Conservation (phyloP, 2,329 filamentous ascomycete genomes). For the Verticillium nubilum region DNA sequence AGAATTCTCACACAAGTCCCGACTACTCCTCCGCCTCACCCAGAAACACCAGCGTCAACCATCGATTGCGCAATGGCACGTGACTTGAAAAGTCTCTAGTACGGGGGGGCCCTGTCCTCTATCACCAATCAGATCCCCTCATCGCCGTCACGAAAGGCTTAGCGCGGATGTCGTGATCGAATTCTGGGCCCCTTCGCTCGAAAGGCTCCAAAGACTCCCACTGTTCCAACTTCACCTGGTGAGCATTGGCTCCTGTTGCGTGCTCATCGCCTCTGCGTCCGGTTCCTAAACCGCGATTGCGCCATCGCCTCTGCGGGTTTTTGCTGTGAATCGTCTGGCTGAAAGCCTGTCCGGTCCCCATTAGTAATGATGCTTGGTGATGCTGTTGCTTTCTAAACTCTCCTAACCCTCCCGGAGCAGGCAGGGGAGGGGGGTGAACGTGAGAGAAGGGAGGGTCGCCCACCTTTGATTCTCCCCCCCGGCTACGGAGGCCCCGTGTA, state of each 20-base stretch:
- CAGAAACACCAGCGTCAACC: neutral
- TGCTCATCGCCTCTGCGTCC: neutral
- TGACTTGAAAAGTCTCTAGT: slow-evolving; percentile 8
- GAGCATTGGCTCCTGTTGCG: slow-evolving; percentile 3
- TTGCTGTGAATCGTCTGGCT: neutral
- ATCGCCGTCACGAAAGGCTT: slow-evolving; percentile 39
- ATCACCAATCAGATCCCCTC: slow-evolving; percentile 28
- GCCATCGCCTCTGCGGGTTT: slow-evolving; percentile 4
- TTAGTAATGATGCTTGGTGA: slow-evolving; percentile 15
- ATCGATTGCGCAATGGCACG: slow-evolving; percentile 9
- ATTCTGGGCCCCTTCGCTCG: neutral
- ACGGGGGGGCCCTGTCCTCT: slow-evolving; percentile 6
- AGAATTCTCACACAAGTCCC: neutral
- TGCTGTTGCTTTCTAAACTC: slow-evolving; percentile 5
- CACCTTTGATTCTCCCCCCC: slow-evolving; percentile 7
- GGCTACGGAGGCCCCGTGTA: slow-evolving; percentile 9
- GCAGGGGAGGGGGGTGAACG: neutral
- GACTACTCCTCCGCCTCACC: neutral
- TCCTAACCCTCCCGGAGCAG: neutral
- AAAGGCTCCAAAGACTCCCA: slow-evolving; percentile 1
- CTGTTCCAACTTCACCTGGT: neutral
- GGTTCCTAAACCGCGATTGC: slow-evolving; percentile 4
- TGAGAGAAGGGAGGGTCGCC: neutral
- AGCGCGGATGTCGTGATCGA: slow-evolving; percentile 48
- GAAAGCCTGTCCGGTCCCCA: neutral